A percentile compares a stretch with the other conserved stretches of the same genome.
Evolutionary conservation across 2,329 filamentous ascomycete species (phyloP).

Genomic region (Alternaria sp.): DNA sequence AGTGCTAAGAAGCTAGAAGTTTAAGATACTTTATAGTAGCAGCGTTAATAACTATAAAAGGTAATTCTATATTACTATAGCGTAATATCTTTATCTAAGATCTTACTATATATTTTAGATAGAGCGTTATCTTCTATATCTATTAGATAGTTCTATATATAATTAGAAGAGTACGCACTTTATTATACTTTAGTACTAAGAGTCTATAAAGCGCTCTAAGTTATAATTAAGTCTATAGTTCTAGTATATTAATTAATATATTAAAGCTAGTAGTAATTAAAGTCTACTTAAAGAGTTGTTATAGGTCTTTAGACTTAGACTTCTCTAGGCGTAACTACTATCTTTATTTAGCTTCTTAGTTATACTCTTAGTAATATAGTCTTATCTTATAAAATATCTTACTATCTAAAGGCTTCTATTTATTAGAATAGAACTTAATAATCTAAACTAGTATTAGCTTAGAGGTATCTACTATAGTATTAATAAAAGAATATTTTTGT

Average conservation of each 20-base stretch:
- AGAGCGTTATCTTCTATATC: conserved; percentile 21
- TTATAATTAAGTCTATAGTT: conserved; percentile 26
- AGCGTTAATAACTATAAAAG: conserved; percentile 7
- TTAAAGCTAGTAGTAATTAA: conserved; percentile 21
- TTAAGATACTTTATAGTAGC: conserved; percentile 15
- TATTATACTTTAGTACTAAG: conserved; percentile 23
- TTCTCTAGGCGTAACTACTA: conserved; percentile 28
- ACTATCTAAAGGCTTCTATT: conserved; percentile 23
- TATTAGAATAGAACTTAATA: conserved; percentile 20
- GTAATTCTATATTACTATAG: conserved; percentile 7
- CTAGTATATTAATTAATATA: conserved; percentile 23
- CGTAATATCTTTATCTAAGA: conserved; percentile 15
- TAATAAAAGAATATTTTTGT: background rate
- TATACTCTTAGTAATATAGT: conserved; percentile 15
- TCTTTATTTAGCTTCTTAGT: conserved; percentile 13
- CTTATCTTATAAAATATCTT: conserved; percentile 29
- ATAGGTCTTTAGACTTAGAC: conserved; percentile 23
- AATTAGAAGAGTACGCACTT: conserved; percentile 16
- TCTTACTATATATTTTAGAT: conserved; percentile 16
- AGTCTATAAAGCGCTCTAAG: conserved; percentile 27
- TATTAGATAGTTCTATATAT: conserved; percentile 1
- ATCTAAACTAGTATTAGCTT: conserved; percentile 10
- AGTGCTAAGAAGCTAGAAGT: conserved; percentile 12
- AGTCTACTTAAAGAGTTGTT: conserved; percentile 19
- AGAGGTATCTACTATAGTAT: conserved; percentile 9